These are phyloP conservation scores for Tulasnella sp. DNA, from an alignment of 768 basidiomycete species.

Conservation along the genomic window DNA sequence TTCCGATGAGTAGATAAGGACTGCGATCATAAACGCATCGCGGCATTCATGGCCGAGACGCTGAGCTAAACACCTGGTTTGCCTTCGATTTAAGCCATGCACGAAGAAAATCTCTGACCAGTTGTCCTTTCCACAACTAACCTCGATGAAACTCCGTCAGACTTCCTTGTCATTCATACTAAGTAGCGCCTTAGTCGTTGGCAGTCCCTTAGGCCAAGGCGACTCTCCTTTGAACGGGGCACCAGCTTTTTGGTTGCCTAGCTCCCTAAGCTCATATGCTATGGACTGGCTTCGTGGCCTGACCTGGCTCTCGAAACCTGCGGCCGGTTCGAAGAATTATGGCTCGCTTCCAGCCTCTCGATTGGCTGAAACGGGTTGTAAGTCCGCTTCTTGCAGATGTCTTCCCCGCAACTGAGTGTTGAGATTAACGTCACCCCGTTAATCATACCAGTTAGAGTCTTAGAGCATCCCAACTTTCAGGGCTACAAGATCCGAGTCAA, in stretches of 20 bases:
- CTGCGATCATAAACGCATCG: background rate
- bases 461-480: slow-evolving; percentile 40
- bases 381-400: background rate
- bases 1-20: background rate
- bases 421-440: background rate
- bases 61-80: background rate
- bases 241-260: background rate
- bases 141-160: background rate
- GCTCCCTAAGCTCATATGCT: background rate
- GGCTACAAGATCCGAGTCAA: slow-evolving; percentile 48
- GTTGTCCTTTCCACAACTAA: background rate
- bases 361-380: background rate
- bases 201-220: background rate
- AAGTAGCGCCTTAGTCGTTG: background rate
- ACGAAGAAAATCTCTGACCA: background rate
- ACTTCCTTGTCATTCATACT: background rate
- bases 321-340: background rate
- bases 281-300: background rate
- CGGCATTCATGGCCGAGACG: background rate
- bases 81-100: background rate
- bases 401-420: background rate
- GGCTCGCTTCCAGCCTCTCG: background rate
- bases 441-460: background rate
- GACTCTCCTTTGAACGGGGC: background rate
- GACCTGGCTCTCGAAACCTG: background rate